Conservation (phyloP, 1,284 basidiomycete genomes). For the Trametes hirsuta region DNA sequence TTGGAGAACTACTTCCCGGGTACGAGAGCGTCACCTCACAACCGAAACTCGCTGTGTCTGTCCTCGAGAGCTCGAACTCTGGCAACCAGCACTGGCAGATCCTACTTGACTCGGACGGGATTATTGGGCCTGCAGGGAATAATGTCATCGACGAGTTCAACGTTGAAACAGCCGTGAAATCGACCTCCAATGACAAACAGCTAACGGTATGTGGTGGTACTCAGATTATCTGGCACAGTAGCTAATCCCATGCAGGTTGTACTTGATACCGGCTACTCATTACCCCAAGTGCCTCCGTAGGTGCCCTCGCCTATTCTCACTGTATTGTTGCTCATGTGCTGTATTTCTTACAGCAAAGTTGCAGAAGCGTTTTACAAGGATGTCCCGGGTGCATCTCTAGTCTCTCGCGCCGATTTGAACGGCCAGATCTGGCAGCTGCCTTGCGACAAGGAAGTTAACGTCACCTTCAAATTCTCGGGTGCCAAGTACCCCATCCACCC, state of each 20-base stretch:
- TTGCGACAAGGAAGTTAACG: conserved; percentile 57
- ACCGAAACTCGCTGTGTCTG: conserved; percentile 36
- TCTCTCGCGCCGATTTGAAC: conserved; percentile 39
- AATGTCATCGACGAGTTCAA: conserved; percentile 37
- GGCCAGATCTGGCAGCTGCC: conserved; percentile 57
- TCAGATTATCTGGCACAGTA: neutral
- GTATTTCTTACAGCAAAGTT: conserved; percentile 40
- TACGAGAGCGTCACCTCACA: conserved; percentile 34
- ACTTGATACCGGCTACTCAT: conserved; percentile 63
- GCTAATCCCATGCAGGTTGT: conserved; percentile 33
- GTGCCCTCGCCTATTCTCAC: conserved; percentile 8
- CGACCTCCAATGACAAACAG: conserved; percentile 44
- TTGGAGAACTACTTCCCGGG: conserved; percentile 36
- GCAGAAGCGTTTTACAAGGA: conserved; percentile 55
- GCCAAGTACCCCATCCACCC: conserved; percentile 58
- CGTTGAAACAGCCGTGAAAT: conserved; percentile 44
- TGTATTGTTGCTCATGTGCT: neutral
- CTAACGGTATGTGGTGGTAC: conserved; percentile 36
- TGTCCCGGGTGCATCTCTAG: conserved; percentile 48
- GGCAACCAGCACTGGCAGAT: conserved; percentile 38
- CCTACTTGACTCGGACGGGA: conserved; percentile 33
- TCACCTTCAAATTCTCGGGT: conserved; percentile 59
- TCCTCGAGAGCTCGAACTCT: conserved; percentile 15
- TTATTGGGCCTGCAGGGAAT: conserved; percentile 40
- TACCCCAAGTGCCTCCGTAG: conserved; percentile 58